phyloP scores from a whole-genome alignment of 192 early-diverging fungal species.

The Fimicolochytrium jonesii region DNA sequence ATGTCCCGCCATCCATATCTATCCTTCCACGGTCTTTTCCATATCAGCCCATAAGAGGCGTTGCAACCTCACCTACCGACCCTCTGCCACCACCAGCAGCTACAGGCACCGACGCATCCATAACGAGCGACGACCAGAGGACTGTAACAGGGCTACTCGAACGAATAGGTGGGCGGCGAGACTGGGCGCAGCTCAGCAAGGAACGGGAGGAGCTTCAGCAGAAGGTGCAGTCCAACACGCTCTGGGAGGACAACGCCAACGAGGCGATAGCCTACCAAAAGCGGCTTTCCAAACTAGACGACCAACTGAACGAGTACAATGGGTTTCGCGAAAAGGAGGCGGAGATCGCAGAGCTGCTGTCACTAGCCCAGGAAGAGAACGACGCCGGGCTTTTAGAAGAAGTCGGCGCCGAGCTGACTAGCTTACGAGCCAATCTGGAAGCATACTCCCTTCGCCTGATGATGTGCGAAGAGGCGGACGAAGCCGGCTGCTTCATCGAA shows the following conservation, averaged over 20 bases:
- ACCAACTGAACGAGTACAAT: conserved; percentile 27
- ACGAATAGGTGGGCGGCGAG: background rate
- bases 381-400: conserved; percentile 31
- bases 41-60: too few species aligned
- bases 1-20: too few species aligned
- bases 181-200: background rate
- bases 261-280: conserved; percentile 36
- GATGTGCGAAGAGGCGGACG: conserved; percentile 45
- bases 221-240: conserved; percentile 12
- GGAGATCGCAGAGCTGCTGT: conserved; percentile 27
- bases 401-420: conserved; percentile 26
- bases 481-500: conserved; percentile 51
- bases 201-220: background rate
- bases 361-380: conserved; percentile 37
- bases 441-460: conserved; percentile 36
- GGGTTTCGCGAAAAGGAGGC: conserved; percentile 4
- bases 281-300: conserved; percentile 30
- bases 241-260: conserved; percentile 37
- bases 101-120: too few species aligned
- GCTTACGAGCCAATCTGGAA: conserved; percentile 26
- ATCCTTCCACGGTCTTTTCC: too few species aligned
- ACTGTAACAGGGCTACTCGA: background rate
- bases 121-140: background rate
- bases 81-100: too few species aligned
- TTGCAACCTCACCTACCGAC: too few species aligned